phyloP scores from a whole-genome alignment of 2,329 filamentous ascomycete species.

The Teratosphaeriaceae sp. region DNA sequence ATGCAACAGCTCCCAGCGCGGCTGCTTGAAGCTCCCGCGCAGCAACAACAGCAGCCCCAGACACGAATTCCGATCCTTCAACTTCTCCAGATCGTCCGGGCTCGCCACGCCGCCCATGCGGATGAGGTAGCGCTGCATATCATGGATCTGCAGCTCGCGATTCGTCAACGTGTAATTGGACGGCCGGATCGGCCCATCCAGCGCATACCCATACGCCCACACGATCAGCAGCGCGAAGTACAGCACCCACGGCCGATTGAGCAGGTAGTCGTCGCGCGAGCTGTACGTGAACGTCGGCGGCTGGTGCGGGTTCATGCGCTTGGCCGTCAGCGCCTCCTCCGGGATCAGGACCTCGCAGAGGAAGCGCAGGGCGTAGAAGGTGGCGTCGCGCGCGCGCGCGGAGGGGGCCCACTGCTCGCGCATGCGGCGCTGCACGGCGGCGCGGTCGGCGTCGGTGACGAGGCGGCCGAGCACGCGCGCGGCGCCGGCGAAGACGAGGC shows the following conservation, averaged over 20 bases:
- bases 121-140: conserved; percentile 74
- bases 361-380: conserved; percentile 87
- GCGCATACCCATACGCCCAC: conserved; percentile 89
- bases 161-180: conserved; percentile 45
- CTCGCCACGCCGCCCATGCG: conserved; percentile 64
- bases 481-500: conserved; percentile 89
- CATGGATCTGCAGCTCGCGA: conserved; percentile 59
- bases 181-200: conserved; percentile 62
- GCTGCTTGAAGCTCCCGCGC: conserved; percentile 71
- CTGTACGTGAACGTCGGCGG: conserved; percentile 54
- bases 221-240: conserved; percentile 90
- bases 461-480: conserved; percentile 76
- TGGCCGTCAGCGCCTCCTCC: conserved; percentile 35
- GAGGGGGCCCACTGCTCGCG: conserved; percentile 84
- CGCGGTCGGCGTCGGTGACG: conserved; percentile 76
- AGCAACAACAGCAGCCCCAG: conserved; percentile 75
- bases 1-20: conserved; percentile 84
- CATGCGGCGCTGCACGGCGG: conserved; percentile 73
- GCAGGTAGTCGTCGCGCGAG: conserved; percentile 77
- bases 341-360: conserved; percentile 75
- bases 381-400: conserved; percentile 80
- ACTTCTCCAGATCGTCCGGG: conserved; percentile 68
- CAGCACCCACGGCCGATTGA: conserved; percentile 91
- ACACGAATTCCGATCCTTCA: conserved; percentile 74
- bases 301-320: conserved; percentile 19